phyloP scores from a whole-genome alignment of 2,329 filamentous ascomycete species.

The Paraconiothyrium brasiliense region DNA sequence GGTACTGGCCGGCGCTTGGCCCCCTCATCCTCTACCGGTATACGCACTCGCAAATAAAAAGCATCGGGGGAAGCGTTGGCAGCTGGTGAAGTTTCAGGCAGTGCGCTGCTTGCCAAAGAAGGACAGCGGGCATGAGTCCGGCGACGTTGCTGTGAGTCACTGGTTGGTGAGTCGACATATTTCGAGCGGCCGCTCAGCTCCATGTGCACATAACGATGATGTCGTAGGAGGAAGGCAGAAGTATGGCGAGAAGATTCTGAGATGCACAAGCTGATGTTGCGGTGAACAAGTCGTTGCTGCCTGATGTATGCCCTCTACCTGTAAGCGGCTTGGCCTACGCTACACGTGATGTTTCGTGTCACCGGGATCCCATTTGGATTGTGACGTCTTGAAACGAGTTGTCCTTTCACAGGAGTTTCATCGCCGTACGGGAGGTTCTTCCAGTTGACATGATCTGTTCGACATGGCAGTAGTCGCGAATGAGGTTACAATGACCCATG shows the following conservation, averaged over 20 bases:
- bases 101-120: constrained; percentile 5
- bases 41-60: neutral
- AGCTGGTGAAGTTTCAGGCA: neutral
- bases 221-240: neutral
- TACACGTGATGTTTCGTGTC: constrained; percentile 6
- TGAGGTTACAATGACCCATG: no score
- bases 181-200: constrained; percentile 7
- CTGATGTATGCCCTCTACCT: constrained; percentile 2
- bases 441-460: no score
- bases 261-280: neutral
- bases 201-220: neutral
- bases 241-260: neutral
- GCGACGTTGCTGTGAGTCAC: constrained; percentile 1
- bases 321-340: constrained; percentile 4
- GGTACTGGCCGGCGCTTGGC: neutral
- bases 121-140: constrained; percentile 2
- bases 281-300: constrained; percentile 8
- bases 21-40: neutral
- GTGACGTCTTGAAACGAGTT: neutral
- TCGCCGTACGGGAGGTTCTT: no score
- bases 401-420: no score
- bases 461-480: no score
- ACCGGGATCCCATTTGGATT: neutral
- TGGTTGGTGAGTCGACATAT: constrained; percentile 6
- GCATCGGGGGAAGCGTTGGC: neutral